phyloP scores from a whole-genome alignment of 768 basidiomycete species.

The Kwoniella newhampshirensis region DNA sequence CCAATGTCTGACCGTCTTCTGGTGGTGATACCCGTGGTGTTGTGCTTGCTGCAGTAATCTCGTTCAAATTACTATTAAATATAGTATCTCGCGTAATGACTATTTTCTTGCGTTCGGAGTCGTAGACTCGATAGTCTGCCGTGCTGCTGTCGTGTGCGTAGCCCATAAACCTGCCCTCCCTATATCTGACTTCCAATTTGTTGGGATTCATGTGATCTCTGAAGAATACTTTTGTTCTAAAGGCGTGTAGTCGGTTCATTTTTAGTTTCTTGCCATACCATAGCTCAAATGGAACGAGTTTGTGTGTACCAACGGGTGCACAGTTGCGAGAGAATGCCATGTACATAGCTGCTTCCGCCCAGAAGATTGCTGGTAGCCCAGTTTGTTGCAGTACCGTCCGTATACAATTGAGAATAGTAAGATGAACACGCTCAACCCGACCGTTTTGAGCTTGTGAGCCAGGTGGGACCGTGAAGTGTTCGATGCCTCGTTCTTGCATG shows the following conservation, averaged over 20 bases:
- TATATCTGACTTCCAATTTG: conserved; percentile 3
- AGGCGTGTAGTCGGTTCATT: conserved; percentile 1
- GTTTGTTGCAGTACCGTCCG: conserved; percentile 16
- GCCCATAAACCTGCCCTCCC: background rate
- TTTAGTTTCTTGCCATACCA: conserved; percentile 13
- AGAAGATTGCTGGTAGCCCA: conserved; percentile 15
- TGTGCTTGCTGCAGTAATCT: too few relatives aligned
- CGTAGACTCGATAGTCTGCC: too few relatives aligned
- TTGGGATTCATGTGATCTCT: background rate
- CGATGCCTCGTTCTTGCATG: conserved; percentile 1
- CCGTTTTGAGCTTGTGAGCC: conserved; percentile 29
- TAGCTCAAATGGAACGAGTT: background rate
- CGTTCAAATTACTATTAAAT: background rate
- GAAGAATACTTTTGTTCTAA: background rate
- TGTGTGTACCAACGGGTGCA: background rate
- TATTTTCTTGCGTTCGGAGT: too few relatives aligned
- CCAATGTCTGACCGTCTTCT: too few relatives aligned
- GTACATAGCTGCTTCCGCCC: conserved; percentile 23
- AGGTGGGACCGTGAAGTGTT: conserved; percentile 17
- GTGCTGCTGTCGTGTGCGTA: background rate
- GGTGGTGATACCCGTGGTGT: too few relatives aligned
- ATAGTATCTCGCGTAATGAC: too few relatives aligned
- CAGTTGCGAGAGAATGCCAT: conserved; percentile 20
- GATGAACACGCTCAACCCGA: conserved; percentile 26
- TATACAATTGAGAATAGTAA: conserved; percentile 23